Conservation (phyloP, 345 rosid genomes). For the Brassica nigra region DNA sequence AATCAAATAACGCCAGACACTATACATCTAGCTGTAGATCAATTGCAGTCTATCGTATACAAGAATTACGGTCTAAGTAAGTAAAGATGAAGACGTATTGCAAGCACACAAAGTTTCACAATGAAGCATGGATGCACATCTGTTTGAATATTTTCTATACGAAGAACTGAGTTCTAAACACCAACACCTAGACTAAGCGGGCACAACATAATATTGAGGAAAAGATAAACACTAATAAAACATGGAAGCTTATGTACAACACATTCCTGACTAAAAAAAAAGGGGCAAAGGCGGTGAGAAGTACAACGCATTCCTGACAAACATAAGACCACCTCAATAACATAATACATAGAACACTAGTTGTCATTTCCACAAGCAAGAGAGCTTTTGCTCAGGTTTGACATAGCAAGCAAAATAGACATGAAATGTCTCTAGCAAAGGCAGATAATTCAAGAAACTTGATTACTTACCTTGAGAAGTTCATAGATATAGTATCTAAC, state of each 20-base stretch:
- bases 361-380: not conserved
- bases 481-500: conserved; percentile 85
- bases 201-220: not conserved
- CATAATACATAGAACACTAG: not conserved
- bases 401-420: not conserved
- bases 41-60: not conserved
- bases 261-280: too few relatives aligned
- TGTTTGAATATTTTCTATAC: not conserved
- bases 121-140: not conserved
- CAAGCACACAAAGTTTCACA: not conserved
- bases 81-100: not conserved
- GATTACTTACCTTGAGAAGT: conserved; percentile 71
- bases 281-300: not conserved
- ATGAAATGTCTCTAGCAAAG: not conserved
- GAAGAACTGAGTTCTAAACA: not conserved
- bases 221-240: not conserved
- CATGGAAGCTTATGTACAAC: too few relatives aligned
- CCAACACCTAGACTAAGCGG: not conserved
- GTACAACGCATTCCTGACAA: not conserved
- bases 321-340: not conserved
- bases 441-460: conserved; percentile 15
- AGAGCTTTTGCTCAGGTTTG: not conserved
- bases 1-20: not conserved
- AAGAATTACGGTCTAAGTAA: not conserved
- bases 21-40: not conserved